Conservation (phyloP, 2,329 filamentous ascomycete genomes). For the Elsinoe australis region DNA sequence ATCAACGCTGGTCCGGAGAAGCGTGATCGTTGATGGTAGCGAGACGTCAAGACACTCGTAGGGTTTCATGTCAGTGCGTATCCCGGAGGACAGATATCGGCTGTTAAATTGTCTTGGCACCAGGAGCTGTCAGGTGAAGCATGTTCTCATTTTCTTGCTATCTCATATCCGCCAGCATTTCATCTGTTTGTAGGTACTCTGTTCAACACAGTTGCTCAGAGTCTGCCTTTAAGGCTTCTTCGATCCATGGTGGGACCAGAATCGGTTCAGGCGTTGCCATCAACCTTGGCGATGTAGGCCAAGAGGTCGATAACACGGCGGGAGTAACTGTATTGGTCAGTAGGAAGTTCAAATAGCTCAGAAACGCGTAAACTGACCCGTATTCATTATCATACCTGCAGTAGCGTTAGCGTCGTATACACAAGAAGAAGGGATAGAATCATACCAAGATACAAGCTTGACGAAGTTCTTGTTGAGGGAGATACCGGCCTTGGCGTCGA, state of each 20-base stretch:
- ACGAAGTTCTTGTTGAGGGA: constrained; percentile 97
- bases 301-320: constrained; percentile 57
- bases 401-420: constrained; percentile 26
- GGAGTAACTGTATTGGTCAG: constrained; percentile 54
- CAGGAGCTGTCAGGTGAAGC: too few species aligned
- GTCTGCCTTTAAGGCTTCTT: background rate
- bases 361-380: constrained; percentile 44
- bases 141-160: too few species aligned
- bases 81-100: too few species aligned
- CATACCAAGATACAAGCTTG: constrained; percentile 98
- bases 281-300: constrained; percentile 35
- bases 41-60: too few species aligned
- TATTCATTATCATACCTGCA: constrained; percentile 65
- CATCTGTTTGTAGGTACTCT: too few species aligned
- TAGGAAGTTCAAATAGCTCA: background rate
- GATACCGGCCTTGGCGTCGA: constrained; percentile 98
- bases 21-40: too few species aligned
- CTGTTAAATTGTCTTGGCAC: too few species aligned
- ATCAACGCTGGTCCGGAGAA: too few species aligned
- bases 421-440: constrained; percentile 32
- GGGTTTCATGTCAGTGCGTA: too few species aligned
- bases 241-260: background rate
- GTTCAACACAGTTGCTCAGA: too few species aligned
- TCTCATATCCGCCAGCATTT: too few species aligned
- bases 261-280: constrained; percentile 23